Base-by-base conservation (phyloP, 2,329 filamentous ascomycete species). In the Penicillium hesseltinei region DNA sequence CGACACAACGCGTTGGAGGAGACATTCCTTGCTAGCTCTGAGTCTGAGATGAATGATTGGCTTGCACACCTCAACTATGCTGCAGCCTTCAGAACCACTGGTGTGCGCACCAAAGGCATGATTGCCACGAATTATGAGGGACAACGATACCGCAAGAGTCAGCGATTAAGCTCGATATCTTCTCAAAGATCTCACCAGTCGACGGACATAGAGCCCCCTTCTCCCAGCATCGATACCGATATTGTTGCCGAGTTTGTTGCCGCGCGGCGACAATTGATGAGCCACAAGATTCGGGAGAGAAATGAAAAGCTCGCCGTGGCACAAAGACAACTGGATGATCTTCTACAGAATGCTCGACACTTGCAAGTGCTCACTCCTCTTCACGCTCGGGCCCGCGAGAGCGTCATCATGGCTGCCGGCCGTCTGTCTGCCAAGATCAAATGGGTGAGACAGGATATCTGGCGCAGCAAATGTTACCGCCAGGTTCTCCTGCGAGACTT, bases 1-100 rank as follows among this genome's bases (percentile, higher is more conserved):
- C 86, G 91, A 31, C 90, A 94, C 62, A 89, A 90, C 50, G 90
- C 91, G 0, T 80, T 92, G 39, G 93, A 99, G 69, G 94, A 99
- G 71, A 88, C 93, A 0, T 88, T 99, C 38, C 79, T 97, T 19
- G 93, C 94, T 5, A 92, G 97, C 66, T 91, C 86, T 52, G 94
- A 99, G 67, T 81, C 85, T 1, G 94, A 99, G 67, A 87, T 96
- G 82, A 96, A 97, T 68, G 94, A 99, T 71, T 99, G 94, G 94
- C 80, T 99, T 29, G 90, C 90, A 8, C 94, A 96, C 69, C 83
- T 99, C 59, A 99, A 99, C 72, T 97, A 97, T 71, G 93, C 93
- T 35, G 92, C 94, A 9, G 91, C 94, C 0, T 97, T 97, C 73
- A 85, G 91, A 65, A 96, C 92, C 0, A 91, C 92, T 6, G 92